Evolutionary conservation across 208 protist species (phyloP).

Genomic region (Leishmania arabica): DNA sequence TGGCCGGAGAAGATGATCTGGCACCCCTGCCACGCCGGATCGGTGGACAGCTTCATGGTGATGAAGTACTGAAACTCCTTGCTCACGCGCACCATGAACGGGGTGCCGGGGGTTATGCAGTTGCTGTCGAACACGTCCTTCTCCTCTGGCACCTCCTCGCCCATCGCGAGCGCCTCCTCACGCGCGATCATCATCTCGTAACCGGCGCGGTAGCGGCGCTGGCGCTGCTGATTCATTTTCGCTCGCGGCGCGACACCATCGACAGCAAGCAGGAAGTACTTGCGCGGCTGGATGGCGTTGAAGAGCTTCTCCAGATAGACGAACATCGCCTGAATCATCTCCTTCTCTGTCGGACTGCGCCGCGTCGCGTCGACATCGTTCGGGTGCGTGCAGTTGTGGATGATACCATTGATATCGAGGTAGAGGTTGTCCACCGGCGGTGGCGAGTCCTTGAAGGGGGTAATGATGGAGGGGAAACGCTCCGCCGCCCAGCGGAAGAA

Average conservation of each 20-base stretch:
- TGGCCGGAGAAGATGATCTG: constrained; percentile 96
- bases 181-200: constrained; percentile 90
- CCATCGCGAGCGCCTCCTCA: constrained; percentile 62
- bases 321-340: constrained; percentile 97
- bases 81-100: constrained; percentile 97
- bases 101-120: constrained; percentile 98
- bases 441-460: constrained; percentile 87
- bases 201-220: constrained; percentile 93
- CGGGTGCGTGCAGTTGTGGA: constrained; percentile 98
- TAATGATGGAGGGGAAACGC: constrained; percentile 95
- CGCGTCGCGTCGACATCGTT: constrained; percentile 90
- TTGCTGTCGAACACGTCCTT: constrained; percentile 97
- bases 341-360: constrained; percentile 91
- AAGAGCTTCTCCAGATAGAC: constrained; percentile 98
- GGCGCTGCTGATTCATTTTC: constrained; percentile 99
- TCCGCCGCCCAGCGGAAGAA: constrained; percentile 98
- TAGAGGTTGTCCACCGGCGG: constrained; percentile 99
- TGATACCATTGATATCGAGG: constrained; percentile 99
- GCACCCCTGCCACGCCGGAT: constrained; percentile 93
- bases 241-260: constrained; percentile 98
- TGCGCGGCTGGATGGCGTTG: constrained; percentile 94
- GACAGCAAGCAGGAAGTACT: constrained; percentile 97
- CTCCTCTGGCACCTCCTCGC: constrained; percentile 82
- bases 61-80: constrained; percentile 96
- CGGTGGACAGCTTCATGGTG: constrained; percentile 90